Conservation (phyloP, 2,329 filamentous ascomycete genomes). For the Calonectria leucothoes region DNA sequence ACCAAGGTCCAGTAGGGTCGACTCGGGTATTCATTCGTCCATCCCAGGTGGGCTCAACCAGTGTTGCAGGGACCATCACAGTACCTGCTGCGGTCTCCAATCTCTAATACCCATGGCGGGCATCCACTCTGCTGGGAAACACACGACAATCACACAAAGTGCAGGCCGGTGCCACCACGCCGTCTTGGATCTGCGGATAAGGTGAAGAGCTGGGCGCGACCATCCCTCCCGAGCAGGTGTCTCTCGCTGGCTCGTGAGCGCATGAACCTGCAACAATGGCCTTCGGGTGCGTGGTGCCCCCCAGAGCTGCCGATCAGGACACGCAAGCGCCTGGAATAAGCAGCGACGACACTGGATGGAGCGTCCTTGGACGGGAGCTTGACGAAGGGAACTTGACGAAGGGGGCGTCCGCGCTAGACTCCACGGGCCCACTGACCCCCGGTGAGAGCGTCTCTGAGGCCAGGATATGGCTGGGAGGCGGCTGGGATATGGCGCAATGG, state of each 20-base stretch:
- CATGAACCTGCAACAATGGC: not conserved
- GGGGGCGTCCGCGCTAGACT: conserved; percentile 31
- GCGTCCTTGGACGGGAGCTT: conserved; percentile 28
- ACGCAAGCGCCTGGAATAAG: conserved; percentile 35
- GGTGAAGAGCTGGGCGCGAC: not conserved
- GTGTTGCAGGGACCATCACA: conserved; percentile 1
- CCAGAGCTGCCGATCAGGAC: conserved; percentile 33
- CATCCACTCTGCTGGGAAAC: conserved; percentile 12
- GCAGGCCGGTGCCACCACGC: not conserved
- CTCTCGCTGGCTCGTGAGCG: conserved; percentile 2
- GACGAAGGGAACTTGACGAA: conserved; percentile 34
- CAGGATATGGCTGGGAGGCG: conserved; percentile 31
- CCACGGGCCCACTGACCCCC: conserved; percentile 32
- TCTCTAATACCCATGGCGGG: not conserved
- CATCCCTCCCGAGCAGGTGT: not conserved
- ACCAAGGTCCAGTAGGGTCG: conserved; percentile 30
- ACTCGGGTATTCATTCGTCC: conserved; percentile 32
- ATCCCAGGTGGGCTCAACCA: conserved; percentile 9
- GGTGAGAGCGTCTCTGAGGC: conserved; percentile 21
- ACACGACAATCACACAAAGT: conserved; percentile 8
- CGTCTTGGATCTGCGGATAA: not conserved
- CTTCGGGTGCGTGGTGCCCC: conserved; percentile 8
- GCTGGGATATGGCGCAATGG: conserved; percentile 42
- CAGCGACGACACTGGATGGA: conserved; percentile 27
- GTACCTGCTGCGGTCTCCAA: not conserved